Evolutionary conservation across 257 asterid genomes (phyloP).

Genomic region (Capsicum pubescens): DNA sequence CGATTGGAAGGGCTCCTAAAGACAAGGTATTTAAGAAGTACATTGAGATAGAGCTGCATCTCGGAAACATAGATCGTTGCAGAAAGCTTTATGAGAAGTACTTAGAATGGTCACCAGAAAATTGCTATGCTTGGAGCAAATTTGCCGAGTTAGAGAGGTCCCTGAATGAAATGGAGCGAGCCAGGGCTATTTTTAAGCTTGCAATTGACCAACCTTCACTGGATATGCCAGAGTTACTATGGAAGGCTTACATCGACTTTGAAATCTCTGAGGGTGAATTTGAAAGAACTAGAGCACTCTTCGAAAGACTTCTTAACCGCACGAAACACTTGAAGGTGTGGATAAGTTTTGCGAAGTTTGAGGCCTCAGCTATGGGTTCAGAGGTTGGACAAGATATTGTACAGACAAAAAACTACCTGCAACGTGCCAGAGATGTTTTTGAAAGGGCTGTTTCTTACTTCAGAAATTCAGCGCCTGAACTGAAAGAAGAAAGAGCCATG

Average conservation of each 20-base stretch:
- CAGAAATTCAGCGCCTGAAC: slow-evolving; percentile 73
- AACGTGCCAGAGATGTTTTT: slow-evolving; percentile 79
- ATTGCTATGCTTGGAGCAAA: slow-evolving; percentile 66
- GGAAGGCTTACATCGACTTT: slow-evolving; percentile 65
- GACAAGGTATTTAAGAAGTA: slow-evolving; percentile 53
- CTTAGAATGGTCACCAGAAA: slow-evolving; percentile 64
- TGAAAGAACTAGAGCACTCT: slow-evolving; percentile 83
- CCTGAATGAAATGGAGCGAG: slow-evolving; percentile 31
- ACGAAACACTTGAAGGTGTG: slow-evolving; percentile 92
- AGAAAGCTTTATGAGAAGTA: slow-evolving; percentile 59
- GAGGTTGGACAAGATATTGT: slow-evolving; percentile 50
- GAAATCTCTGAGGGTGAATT: slow-evolving; percentile 82
- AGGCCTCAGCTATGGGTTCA: slow-evolving; percentile 69
- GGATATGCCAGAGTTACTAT: neutral
- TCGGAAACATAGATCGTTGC: slow-evolving; percentile 65
- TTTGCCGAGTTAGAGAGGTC: slow-evolving; percentile 64
- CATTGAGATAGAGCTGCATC: slow-evolving; percentile 33
- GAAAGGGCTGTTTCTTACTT: slow-evolving; percentile 74
- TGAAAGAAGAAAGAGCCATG: slow-evolving; percentile 93
- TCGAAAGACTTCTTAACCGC: slow-evolving; percentile 83
- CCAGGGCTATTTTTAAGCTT: neutral
- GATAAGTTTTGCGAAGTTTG: slow-evolving; percentile 95
- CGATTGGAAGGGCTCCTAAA: slow-evolving; percentile 45
- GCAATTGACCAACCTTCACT: slow-evolving; percentile 66
- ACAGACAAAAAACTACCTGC: slow-evolving; percentile 58